Base-by-base conservation (phyloP, 768 basidiomycete species). In the Lentinula guzmanii region DNA sequence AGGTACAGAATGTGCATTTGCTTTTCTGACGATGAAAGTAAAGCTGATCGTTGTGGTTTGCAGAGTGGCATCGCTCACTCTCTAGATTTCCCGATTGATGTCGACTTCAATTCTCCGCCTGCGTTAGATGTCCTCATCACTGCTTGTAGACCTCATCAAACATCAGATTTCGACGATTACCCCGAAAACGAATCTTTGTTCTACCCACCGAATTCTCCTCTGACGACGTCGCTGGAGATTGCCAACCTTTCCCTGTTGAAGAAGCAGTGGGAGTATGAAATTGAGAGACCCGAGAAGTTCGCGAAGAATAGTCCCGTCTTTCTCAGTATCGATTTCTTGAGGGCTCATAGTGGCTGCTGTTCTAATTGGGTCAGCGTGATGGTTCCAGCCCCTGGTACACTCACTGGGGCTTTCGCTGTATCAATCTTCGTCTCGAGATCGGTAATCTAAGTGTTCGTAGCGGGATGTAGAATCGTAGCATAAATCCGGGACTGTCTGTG, bases 11-110 rank as follows among this genome's bases (percentile, higher is more conserved):
- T 45, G 79, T 70, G 21, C 24, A 34, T 37, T 31, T n/a, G 56
- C n/a, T 11, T 35, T 48, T 46, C 7, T 42, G 33, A 8, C 16
- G 52, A 6, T 15, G 28, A 4, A 35, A 59, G 63, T n/a, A n/a
- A n/a, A n/a, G n/a, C 52, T 69, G 58, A 41, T 52, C 31, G 60
- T 11, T 33, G 34, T 58, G 21, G 21, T 21, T 21, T 11, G 52
- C 63, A 93, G 90, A 86, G 85, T 63, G 90, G 87, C 35, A 87
- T 90, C 63, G 86, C 88, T 0, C 89, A 93, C 69, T 87, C 89
- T 8, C 79, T 93, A 21, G 89, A 91, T 69, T 92, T 92, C 68
- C 91, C 91, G 4, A 83, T 93, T 62, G 87, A 92, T 66, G 80
- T 89, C 50, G 86, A 86, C 64, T 84, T 87, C 66, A 85, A 84